Evolutionary conservation across 345 rosid species (phyloP).

Genomic region (Citrus hindsii): DNA sequence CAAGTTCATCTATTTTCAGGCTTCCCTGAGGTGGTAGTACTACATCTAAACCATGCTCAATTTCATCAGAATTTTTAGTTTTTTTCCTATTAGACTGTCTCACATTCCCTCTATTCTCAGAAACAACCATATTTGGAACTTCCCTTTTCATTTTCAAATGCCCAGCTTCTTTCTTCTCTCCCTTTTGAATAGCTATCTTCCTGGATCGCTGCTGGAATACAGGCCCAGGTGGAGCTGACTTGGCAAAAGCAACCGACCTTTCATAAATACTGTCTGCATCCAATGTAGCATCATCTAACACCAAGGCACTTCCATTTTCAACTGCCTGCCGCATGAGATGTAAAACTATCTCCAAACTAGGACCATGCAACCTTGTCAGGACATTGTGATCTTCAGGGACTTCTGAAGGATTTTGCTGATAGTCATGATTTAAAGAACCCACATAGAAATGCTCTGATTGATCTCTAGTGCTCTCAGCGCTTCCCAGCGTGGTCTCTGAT

Average conservation of each 20-base stretch:
- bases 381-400: slow-evolving; percentile 17
- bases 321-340: slow-evolving; percentile 64
- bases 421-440: background rate
- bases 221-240: slow-evolving; percentile 59
- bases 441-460: slow-evolving; percentile 6
- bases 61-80: slow-evolving; percentile 18
- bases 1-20: slow-evolving; percentile 78
- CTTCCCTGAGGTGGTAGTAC: slow-evolving; percentile 54
- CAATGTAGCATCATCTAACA: slow-evolving; percentile 42
- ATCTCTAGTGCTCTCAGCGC: slow-evolving; percentile 4
- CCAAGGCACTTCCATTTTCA: slow-evolving; percentile 61
- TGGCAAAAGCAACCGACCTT: slow-evolving; percentile 52
- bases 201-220: slow-evolving; percentile 41
- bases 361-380: slow-evolving; percentile 11
- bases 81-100: slow-evolving; percentile 19
- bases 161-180: slow-evolving; percentile 31
- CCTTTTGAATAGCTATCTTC: slow-evolving; percentile 31
- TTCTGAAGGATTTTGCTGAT: slow-evolving; percentile 24
- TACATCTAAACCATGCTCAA: slow-evolving; percentile 28
- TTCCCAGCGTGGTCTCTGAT: slow-evolving; percentile 7
- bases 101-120: slow-evolving; percentile 8
- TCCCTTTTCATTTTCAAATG: slow-evolving; percentile 19
- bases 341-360: slow-evolving; percentile 38
- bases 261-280: slow-evolving; percentile 62
- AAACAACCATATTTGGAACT: background rate